Evolutionary conservation across 2,329 filamentous ascomycete genomes (phyloP).

Genomic region (Colletotrichum coccodes): DNA sequence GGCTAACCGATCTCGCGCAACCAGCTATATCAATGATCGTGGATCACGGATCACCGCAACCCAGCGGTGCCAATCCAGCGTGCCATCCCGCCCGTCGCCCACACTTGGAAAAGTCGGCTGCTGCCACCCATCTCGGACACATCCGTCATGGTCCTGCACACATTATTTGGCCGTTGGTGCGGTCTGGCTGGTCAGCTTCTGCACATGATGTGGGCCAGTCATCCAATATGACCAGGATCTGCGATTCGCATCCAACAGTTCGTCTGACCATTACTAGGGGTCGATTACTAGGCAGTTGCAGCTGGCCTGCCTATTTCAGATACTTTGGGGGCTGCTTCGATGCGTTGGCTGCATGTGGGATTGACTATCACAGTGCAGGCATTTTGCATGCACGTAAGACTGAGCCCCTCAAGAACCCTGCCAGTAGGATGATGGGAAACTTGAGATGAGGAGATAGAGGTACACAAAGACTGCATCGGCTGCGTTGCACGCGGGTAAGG

Average conservation of each 20-base stretch:
- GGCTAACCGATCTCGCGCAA: not conserved
- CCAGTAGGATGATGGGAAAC: not conserved
- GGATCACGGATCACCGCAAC: not conserved
- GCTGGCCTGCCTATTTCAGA: conserved; percentile 15
- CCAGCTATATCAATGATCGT: not conserved
- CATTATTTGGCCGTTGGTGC: not conserved
- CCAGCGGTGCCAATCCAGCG: conserved; percentile 4
- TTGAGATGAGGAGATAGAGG: not conserved
- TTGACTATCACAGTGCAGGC: not conserved
- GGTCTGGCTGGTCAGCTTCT: not conserved
- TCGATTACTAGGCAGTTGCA: not conserved
- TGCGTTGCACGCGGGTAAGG: not conserved
- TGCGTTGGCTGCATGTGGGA: conserved; percentile 5
- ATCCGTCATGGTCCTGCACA: not conserved
- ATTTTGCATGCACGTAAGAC: conserved; percentile 23
- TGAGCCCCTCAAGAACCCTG: not conserved
- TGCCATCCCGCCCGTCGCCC: conserved; percentile 5
- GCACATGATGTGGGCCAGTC: not conserved
- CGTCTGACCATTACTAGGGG: not conserved
- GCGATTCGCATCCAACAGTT: not conserved
- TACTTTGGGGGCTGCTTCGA: not conserved
- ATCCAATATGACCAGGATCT: not conserved
- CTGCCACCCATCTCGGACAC: not conserved
- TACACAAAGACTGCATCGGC: not conserved
- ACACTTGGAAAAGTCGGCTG: not conserved